phyloP scores from a whole-genome alignment of 495 filamentous ascomycete genomes.

The Talaromyces thailandensis region DNA sequence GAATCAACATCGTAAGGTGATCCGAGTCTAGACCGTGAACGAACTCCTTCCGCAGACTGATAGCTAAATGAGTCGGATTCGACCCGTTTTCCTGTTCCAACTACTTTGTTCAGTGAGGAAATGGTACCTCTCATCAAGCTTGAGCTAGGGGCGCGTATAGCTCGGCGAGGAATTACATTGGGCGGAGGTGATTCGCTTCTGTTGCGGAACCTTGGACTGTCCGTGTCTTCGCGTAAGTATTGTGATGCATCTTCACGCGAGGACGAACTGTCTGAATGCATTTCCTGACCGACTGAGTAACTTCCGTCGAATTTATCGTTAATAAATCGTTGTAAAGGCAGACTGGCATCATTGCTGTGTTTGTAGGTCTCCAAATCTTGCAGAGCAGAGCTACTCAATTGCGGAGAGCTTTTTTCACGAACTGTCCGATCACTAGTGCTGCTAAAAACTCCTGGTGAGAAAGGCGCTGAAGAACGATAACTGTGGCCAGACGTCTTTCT shows the following conservation, averaged over 20 bases:
- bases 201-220: not conserved
- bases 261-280: not conserved
- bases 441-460: constrained; percentile 5
- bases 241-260: not conserved
- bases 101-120: constrained; percentile 4
- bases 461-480: not conserved
- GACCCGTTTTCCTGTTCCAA: not conserved
- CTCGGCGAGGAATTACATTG: constrained; percentile 4
- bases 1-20: constrained; percentile 3
- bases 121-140: constrained; percentile 7
- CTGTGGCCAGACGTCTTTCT: not conserved
- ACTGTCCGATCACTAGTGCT: constrained; percentile 19
- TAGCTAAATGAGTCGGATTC: not conserved
- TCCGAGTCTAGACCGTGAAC: constrained; percentile 1
- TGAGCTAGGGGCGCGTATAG: constrained; percentile 4
- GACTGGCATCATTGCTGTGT: constrained; percentile 27
- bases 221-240: not conserved
- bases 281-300: not conserved
- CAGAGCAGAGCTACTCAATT: not conserved
- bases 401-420: constrained; percentile 10
- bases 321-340: constrained; percentile 38
- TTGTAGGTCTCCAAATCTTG: constrained; percentile 11
- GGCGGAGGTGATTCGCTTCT: constrained; percentile 3
- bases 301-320: constrained; percentile 21
- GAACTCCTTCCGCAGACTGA: not conserved